phyloP scores from a whole-genome alignment of 2,329 filamentous ascomycete species.

The Fusarium neocosmosporiellum region DNA sequence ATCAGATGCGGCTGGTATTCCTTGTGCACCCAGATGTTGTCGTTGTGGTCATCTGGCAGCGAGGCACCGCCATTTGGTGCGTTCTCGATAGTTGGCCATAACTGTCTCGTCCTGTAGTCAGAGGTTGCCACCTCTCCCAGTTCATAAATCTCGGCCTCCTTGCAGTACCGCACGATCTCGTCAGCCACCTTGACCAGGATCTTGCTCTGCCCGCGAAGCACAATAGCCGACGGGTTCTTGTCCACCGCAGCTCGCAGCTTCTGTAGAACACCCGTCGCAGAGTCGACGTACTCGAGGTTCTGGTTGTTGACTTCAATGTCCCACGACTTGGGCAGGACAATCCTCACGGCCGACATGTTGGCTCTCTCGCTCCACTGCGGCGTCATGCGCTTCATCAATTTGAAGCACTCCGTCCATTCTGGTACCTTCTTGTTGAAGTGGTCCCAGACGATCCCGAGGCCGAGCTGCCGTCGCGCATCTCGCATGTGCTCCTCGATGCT shows the following conservation, averaged over 20 bases:
- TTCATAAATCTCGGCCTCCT: constrained; percentile 49
- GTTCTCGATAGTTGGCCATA: constrained; percentile 51
- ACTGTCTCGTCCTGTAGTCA: constrained; percentile 50
- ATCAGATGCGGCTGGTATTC: constrained; percentile 47
- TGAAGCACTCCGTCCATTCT: constrained; percentile 55
- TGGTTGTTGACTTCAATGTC: constrained; percentile 49
- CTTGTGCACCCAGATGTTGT: constrained; percentile 51
- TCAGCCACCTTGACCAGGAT: constrained; percentile 49
- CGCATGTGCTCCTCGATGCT: constrained; percentile 34
- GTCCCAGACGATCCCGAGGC: constrained; percentile 49
- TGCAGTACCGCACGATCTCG: constrained; percentile 46
- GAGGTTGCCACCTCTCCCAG: constrained; percentile 51
- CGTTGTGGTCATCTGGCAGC: constrained; percentile 30
- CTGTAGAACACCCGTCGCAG: constrained; percentile 47
- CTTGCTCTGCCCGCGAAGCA: constrained; percentile 47
- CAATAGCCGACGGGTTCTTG: constrained; percentile 46
- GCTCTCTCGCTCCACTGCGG: constrained; percentile 45
- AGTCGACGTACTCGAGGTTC: constrained; percentile 50
- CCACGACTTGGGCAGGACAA: constrained; percentile 50
- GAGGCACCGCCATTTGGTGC: constrained; percentile 41
- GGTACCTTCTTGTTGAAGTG: constrained; percentile 44
- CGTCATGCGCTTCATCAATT: constrained; percentile 52
- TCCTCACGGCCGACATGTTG: constrained; percentile 51
- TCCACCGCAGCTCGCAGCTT: constrained; percentile 50
- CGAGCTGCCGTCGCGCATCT: constrained; percentile 51